Base-by-base conservation (phyloP, 805 yeast genomes). In the Nakazawaea anatomiae region DNA sequence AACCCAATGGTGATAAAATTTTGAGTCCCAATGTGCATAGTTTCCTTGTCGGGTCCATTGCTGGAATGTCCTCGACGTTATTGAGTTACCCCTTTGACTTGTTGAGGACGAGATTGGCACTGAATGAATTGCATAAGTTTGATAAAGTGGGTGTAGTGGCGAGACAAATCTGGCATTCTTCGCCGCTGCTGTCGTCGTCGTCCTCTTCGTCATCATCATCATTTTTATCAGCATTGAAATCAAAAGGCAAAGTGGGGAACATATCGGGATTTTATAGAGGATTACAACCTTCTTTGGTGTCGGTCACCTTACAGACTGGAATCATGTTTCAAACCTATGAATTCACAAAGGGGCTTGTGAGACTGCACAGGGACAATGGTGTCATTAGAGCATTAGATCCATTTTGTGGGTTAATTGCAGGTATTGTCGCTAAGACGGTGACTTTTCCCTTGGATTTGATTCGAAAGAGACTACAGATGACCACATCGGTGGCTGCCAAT, bases 1-100 rank as follows among this genome's bases (percentile, higher is more conserved):
- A 55, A 2, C 55, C 59, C 2, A 40, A 61, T 35, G 18, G 30
- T 8, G 29, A 12, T 14, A 34, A n/a, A 25, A 51, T 57, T 27
- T 41, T 78, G 39, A 60, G 69, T 4, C 67, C 68, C 8, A 60
- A 74, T 4, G 52, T 65, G 1, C 82, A 79, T 50, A 72, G 83
- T 35, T 53, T 75, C 28, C 35, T 86, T 0, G 79, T 87, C 5
- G 99, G 99, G 0, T 79, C 87, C 0, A 62, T 82, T 1, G 83
- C 97, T 0, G 99, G 99, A 0, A 68, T 83, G 27, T 59, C 79
- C 0, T 88, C 96, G 31, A 88, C 96, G 0, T 45, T 78, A 0
- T 62, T 71, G 1, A 87, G 97, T 1, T 94, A 94, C 62, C 99
- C 99, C 1, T 82, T 89, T 59, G 99, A 94, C 64, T 74, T 89